Evolutionary conservation across 2,329 filamentous ascomycete species (phyloP).

Genomic region (Aspergillus tamarii): DNA sequence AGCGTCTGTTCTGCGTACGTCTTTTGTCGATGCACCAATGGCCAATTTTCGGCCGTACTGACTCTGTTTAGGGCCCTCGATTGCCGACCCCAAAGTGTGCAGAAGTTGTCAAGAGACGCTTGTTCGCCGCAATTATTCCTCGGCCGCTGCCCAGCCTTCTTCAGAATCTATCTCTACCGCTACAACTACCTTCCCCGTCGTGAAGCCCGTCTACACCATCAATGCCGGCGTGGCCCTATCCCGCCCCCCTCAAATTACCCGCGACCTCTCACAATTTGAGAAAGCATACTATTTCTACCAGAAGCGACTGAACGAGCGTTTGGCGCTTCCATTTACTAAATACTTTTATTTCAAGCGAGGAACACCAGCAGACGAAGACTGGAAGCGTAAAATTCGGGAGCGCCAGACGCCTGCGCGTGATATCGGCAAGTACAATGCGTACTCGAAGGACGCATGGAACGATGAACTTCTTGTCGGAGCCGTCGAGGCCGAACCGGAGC

Average conservation of each 20-base stretch:
- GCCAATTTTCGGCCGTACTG: slow-evolving; percentile 16
- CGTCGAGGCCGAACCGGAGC: slow-evolving; percentile 64
- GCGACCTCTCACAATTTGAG: slow-evolving; percentile 83
- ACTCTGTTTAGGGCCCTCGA: slow-evolving; percentile 35
- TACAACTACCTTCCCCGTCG: slow-evolving; percentile 30
- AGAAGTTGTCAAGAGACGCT: slow-evolving; percentile 48
- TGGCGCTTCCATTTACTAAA: slow-evolving; percentile 82
- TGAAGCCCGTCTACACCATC: slow-evolving; percentile 49
- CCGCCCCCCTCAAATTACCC: slow-evolving; percentile 83
- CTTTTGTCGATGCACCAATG: background rate
- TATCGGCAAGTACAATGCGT: slow-evolving; percentile 80
- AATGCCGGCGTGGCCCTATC: slow-evolving; percentile 79
- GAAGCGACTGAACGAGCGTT: slow-evolving; percentile 90
- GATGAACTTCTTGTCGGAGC: slow-evolving; percentile 85
- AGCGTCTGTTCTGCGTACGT: slow-evolving; percentile 44
- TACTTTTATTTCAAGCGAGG: slow-evolving; percentile 95
- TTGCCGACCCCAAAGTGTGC: slow-evolving; percentile 45
- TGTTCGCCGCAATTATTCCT: slow-evolving; percentile 43
- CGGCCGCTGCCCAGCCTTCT: slow-evolving; percentile 44
- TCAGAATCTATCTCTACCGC: slow-evolving; percentile 35
- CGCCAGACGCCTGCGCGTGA: slow-evolving; percentile 80
- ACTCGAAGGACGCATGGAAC: slow-evolving; percentile 78
- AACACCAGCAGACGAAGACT: slow-evolving; percentile 82
- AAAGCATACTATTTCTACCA: slow-evolving; percentile 96
- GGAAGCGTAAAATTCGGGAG: slow-evolving; percentile 81